Percentiles rank a stretch among this genome's conserved stretches.
These are phyloP conservation scores for Boletus pseudopeckii DNA, from an alignment of 768 basidiomycete species.

Conservation along the genomic window DNA sequence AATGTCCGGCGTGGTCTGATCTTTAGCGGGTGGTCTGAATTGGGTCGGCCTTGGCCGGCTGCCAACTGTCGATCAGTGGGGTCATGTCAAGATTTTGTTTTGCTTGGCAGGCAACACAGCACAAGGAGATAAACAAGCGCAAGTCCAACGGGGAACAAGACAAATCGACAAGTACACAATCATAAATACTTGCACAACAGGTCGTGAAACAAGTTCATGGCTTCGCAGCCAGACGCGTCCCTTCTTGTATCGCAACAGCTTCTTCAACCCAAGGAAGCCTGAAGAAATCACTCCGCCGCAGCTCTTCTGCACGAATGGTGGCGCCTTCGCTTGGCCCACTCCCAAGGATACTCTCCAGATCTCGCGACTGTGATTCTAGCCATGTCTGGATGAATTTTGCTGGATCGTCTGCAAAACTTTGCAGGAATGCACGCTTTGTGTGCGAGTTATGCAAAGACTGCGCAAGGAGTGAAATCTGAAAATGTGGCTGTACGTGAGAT, in stretches of 20 bases:
- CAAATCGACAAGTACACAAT: background rate
- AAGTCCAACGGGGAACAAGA: background rate
- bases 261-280: conserved; percentile 87
- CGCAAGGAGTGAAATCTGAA: conserved; percentile 74
- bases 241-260: conserved; percentile 84
- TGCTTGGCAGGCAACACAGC: background rate
- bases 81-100: background rate
- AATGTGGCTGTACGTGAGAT: conserved; percentile 16
- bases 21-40: conserved; percentile 19
- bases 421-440: conserved; percentile 82
- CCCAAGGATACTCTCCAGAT: conserved; percentile 85
- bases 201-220: conserved; percentile 21
- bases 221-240: conserved; percentile 61
- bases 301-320: conserved; percentile 82
- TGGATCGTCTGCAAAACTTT: conserved; percentile 77
- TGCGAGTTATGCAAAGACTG: conserved; percentile 87
- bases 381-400: conserved; percentile 82
- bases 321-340: conserved; percentile 79
- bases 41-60: conserved; percentile 15
- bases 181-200: conserved; percentile 1
- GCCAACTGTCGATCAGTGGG: background rate
- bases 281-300: conserved; percentile 89
- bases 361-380: conserved; percentile 89
- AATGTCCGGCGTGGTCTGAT: conserved; percentile 6
- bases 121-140: background rate